phyloP scores from a whole-genome alignment of 306 rosid species.

The Dalbergia oliveri region DNA sequence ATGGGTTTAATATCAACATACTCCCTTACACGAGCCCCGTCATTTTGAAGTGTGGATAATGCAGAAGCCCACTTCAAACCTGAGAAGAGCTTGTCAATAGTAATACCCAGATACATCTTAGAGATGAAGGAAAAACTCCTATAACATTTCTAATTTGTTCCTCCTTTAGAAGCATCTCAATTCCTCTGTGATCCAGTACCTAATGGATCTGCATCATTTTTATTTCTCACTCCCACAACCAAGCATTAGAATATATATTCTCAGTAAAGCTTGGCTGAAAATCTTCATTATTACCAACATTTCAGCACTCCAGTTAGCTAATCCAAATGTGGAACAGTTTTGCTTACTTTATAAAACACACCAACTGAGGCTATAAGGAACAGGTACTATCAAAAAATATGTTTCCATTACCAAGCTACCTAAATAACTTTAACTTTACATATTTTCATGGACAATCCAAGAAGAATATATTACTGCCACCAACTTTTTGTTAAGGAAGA shows the following conservation, averaged over 20 bases:
- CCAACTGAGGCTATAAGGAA: neutral
- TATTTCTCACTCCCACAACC: constrained; percentile 21
- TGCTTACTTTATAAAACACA: neutral
- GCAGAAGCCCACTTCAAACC: neutral
- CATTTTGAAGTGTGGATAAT: neutral
- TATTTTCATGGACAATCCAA: constrained; percentile 18
- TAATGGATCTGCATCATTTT: constrained; percentile 5
- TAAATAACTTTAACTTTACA: constrained; percentile 10
- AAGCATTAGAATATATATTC: neutral
- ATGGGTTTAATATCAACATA: neutral
- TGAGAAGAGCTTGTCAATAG: neutral
- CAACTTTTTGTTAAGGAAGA: neutral
- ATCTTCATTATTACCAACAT: neutral
- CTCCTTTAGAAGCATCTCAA: constrained; percentile 29
- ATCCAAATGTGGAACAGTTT: neutral
- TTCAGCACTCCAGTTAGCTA: neutral
- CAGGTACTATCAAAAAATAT: constrained; percentile 18
- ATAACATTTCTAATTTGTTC: neutral
- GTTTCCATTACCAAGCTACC: neutral
- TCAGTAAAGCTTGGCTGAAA: neutral
- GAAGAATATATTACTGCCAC: neutral
- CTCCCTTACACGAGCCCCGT: neutral
- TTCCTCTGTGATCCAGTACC: constrained; percentile 2
- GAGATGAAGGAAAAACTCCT: neutral
- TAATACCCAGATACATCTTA: constrained; percentile 4